Evolutionary conservation across 768 basidiomycete genomes (phyloP).

Genomic region (Mycena maculata): DNA sequence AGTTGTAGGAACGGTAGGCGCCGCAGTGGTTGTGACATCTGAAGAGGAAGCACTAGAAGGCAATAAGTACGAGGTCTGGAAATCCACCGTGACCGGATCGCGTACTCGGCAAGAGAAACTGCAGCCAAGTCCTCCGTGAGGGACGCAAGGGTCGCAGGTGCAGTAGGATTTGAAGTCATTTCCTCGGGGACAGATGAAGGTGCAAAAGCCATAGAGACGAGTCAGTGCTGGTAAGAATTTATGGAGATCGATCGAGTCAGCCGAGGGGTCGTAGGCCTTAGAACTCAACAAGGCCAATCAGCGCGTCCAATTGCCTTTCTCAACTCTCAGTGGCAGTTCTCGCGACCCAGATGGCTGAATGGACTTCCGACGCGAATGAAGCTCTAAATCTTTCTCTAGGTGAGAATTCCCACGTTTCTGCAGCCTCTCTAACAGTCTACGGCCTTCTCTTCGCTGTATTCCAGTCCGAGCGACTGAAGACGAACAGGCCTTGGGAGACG

Average conservation of each 20-base stretch:
- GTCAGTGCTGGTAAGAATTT: not conserved
- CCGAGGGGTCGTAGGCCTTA: not conserved
- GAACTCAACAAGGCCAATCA: slow-evolving; percentile 12
- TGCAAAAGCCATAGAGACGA: slow-evolving; percentile 7
- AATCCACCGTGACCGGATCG: not conserved
- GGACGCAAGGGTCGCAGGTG: slow-evolving; percentile 40
- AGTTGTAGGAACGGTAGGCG: slow-evolving; percentile 21
- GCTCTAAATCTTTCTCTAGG: slow-evolving; percentile 82
- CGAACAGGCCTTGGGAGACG: slow-evolving; percentile 63
- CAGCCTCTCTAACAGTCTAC: slow-evolving; percentile 4
- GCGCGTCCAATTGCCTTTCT: slow-evolving; percentile 24
- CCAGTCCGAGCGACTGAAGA: slow-evolving; percentile 80
- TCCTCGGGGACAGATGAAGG: slow-evolving; percentile 36
- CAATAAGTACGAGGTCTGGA: slow-evolving; percentile 11
- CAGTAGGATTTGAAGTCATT: slow-evolving; percentile 39
- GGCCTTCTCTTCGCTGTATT: not conserved
- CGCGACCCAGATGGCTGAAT: slow-evolving; percentile 72
- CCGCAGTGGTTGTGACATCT: slow-evolving; percentile 32
- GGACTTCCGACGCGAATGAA: slow-evolving; percentile 85
- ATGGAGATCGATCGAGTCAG: not conserved
- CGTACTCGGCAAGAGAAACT: slow-evolving; percentile 47
- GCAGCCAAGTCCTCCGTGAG: slow-evolving; percentile 42
- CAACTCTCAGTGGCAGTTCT: not conserved
- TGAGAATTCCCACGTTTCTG: slow-evolving; percentile 43
- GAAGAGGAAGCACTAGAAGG: slow-evolving; percentile 21